Percentiles rank a stretch among this genome's conserved stretches.
Evolutionary conservation across 1,139 yeast species (phyloP).

Genomic region (Hyphopichia khmerensis): DNA sequence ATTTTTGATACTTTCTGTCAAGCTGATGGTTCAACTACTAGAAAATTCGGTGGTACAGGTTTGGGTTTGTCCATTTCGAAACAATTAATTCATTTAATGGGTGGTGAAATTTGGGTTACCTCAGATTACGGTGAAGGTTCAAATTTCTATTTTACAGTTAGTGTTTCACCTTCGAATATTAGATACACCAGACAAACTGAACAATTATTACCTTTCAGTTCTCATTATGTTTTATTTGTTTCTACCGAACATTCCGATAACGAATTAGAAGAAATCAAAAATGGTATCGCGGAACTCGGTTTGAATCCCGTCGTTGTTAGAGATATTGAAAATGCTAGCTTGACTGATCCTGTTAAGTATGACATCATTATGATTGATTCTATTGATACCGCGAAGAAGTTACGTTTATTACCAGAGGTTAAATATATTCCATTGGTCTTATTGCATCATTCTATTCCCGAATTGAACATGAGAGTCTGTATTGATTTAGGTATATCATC

Average conservation of each 20-base stretch:
- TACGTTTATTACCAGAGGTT: slow-evolving; percentile 68
- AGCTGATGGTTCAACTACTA: slow-evolving; percentile 89
- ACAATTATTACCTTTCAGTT: slow-evolving; percentile 67
- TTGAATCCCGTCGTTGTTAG: slow-evolving; percentile 51
- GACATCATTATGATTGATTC: slow-evolving; percentile 84
- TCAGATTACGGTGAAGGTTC: slow-evolving; percentile 82
- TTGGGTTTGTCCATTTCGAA: slow-evolving; percentile 62
- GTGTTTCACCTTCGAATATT: slow-evolving; percentile 72
- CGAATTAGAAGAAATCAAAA: slow-evolving; percentile 46
- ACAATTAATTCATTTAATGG: slow-evolving; percentile 84
- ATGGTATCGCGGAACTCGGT: slow-evolving; percentile 43
- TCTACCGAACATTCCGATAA: slow-evolving; percentile 59
- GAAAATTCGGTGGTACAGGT: slow-evolving; percentile 85
- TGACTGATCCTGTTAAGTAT: slow-evolving; percentile 59
- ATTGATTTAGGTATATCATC: slow-evolving; percentile 84
- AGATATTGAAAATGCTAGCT: slow-evolving; percentile 48
- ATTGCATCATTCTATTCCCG: slow-evolving; percentile 74
- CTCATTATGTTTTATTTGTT: slow-evolving; percentile 68
- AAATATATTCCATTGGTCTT: slow-evolving; percentile 81
- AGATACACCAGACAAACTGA: slow-evolving; percentile 66
- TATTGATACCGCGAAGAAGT: slow-evolving; percentile 67
- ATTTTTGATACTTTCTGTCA: slow-evolving; percentile 89
- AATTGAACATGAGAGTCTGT: slow-evolving; percentile 76
- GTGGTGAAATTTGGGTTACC: slow-evolving; percentile 87
- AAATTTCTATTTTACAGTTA: slow-evolving; percentile 74